Percentiles rank a stretch among this genome's conserved stretches.
Evolutionary conservation across 2,329 filamentous ascomycete species (phyloP).

Genomic region (Amphichorda felina): DNA sequence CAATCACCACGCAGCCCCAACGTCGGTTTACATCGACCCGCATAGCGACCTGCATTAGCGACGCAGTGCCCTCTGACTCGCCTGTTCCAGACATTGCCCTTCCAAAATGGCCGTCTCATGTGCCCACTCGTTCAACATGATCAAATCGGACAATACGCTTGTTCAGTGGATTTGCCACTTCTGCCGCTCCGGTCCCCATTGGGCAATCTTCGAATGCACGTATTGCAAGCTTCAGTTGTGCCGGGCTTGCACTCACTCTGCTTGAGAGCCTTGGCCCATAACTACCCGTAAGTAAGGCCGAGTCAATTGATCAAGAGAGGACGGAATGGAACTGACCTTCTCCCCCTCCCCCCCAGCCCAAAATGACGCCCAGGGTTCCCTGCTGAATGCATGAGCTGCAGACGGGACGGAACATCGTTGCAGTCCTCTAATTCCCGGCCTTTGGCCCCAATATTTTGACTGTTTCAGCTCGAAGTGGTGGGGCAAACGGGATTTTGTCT

Average conservation of each 20-base stretch:
- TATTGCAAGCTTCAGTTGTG: conserved; percentile 59
- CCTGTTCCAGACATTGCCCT: too few relatives aligned
- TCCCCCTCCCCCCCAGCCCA: too few relatives aligned
- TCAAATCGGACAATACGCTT: conserved; percentile 55
- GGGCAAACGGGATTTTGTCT: too few relatives aligned
- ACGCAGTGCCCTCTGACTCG: not conserved
- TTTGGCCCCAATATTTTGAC: too few relatives aligned
- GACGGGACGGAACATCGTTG: too few relatives aligned
- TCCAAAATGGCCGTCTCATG: conserved; percentile 40
- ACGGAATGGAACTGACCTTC: too few relatives aligned
- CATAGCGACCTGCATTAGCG: conserved; percentile 2
- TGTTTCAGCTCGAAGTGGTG: too few relatives aligned
- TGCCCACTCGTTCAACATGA: conserved; percentile 50
- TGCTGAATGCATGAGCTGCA: too few relatives aligned
- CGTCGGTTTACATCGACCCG: not conserved
- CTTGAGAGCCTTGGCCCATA: not conserved
- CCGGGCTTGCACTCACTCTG: conserved; percentile 38
- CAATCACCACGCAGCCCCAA: not conserved
- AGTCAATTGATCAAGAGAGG: not conserved
- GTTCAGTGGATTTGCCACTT: conserved; percentile 55
- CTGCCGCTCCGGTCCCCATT: conserved; percentile 53
- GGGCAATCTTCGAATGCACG: conserved; percentile 57
- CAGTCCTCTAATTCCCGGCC: too few relatives aligned
- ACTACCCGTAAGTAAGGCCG: not conserved
- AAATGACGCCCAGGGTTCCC: too few relatives aligned